Evolutionary conservation across 1,284 basidiomycete species (phyloP), one percentile per base, ranked within the genome.

Genomic region (Melampsora allii-populina): DNA sequence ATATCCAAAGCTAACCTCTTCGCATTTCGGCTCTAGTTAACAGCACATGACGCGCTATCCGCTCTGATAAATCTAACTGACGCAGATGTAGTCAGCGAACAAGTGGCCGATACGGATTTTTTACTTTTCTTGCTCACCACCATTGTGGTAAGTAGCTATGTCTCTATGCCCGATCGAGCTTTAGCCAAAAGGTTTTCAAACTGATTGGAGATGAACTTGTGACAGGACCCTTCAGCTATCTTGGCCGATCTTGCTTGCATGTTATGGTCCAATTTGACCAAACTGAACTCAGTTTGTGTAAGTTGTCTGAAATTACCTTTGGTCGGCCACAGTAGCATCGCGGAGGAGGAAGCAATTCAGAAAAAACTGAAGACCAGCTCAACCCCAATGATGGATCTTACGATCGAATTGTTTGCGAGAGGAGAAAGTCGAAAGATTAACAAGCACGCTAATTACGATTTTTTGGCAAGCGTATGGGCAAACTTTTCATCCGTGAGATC

Each of bases 51-150:
- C 84, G 95, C 95, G 0, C 91, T 98, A 81, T 89, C 90, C 77
- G 92, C 93, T 3, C 85, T 98, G 48, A 89, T 98, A 81, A 98
- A 99, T 83, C 86, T 98, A 53, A 91, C 92, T 0, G 94, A 96
- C 83, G 90, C 89, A 63, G 84, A 90, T 0, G 82, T 89, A 14
- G 85, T 94, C 6, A 84, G 88, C 4, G 82, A 86, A 2, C 84
- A 88, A 48, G 85, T 97, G 9, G 88, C 88, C 3, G 91, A 96
- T 76, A 82, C 85, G 0, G 83, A 86, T 0, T 98, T 95, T 81
- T 83, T 97, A 53, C 84, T 84, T 36, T 98, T 96, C 80, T 83
- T 98, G 39, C 88, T 92, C 0, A 90, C 92, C 0, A 97, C 97
- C 82, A 94, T 95, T 73, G 85, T 94, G 76, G 94, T 95, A 78